phyloP scores from a whole-genome alignment of 2,329 filamentous ascomycete genomes.

The Colletotrichum neosansevieriae region DNA sequence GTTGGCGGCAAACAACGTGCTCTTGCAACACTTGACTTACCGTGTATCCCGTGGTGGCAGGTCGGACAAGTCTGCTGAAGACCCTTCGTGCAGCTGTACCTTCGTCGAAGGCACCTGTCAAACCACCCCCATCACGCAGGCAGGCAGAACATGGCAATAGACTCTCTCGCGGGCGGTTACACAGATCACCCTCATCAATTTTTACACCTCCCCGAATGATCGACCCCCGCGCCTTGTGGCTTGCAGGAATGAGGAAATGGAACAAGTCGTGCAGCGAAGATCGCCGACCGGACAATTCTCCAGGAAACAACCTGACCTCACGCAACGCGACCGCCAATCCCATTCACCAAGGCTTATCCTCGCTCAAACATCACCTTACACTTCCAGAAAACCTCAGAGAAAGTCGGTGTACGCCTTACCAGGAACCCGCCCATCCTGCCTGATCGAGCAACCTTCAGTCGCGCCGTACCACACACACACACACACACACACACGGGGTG shows the following conservation, averaged over 20 bases:
- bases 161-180: background rate
- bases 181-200: background rate
- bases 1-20: background rate
- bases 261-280: background rate
- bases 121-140: background rate
- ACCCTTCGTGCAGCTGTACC: slow-evolving; percentile 1
- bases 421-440: slow-evolving; percentile 1
- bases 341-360: background rate
- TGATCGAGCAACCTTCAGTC: background rate
- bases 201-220: background rate
- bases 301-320: rapidly evolving
- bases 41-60: background rate
- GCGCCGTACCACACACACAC: background rate
- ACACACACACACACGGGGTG: background rate
- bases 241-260: background rate
- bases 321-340: background rate
- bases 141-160: background rate
- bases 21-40: background rate
- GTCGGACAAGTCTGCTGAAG: slow-evolving; percentile 6
- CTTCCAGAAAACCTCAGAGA: background rate
- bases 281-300: background rate
- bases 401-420: background rate
- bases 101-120: background rate
- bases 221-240: rapidly evolving
- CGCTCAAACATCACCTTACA: no score